These are phyloP conservation scores for Claviceps purpurea DNA, from an alignment of 2,329 filamentous ascomycete genomes.

Conservation along the genomic window DNA sequence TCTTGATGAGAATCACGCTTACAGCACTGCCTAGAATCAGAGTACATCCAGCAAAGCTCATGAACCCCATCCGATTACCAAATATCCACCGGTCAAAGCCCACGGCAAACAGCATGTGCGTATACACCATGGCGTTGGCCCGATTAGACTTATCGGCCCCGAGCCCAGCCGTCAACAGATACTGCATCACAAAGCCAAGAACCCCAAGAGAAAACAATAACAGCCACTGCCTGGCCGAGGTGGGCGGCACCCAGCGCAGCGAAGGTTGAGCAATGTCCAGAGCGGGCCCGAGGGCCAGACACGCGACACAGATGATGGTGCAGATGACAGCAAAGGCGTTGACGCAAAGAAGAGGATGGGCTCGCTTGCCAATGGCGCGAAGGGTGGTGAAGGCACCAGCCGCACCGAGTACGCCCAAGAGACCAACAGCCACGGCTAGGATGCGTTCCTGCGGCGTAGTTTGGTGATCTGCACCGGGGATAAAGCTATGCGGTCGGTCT, in stretches of 20 bases:
- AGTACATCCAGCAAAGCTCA: slow-evolving; percentile 36
- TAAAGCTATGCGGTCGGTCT: background rate
- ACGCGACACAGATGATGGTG: slow-evolving; percentile 50
- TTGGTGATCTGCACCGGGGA: slow-evolving; percentile 22
- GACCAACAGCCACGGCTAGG: slow-evolving; percentile 53
- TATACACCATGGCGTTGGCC: slow-evolving; percentile 45
- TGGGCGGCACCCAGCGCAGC: slow-evolving; percentile 29
- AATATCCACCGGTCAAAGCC: slow-evolving; percentile 40
- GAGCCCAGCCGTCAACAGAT: slow-evolving; percentile 66
- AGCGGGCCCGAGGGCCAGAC: slow-evolving; percentile 39
- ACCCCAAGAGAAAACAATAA: slow-evolving; percentile 55
- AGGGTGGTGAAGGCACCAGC: slow-evolving; percentile 64
- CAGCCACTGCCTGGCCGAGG: slow-evolving; percentile 42
- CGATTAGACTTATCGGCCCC: slow-evolving; percentile 53
- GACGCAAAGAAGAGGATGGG: slow-evolving; percentile 71
- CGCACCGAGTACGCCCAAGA: slow-evolving; percentile 66
- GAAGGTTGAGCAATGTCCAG: slow-evolving; percentile 31
- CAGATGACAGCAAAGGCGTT: slow-evolving; percentile 70
- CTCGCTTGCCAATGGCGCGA: slow-evolving; percentile 64
- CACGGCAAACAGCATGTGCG: slow-evolving; percentile 43
- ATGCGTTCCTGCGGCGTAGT: slow-evolving; percentile 51
- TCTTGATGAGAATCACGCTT: slow-evolving; percentile 34
- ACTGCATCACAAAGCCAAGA: slow-evolving; percentile 75
- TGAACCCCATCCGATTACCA: slow-evolving; percentile 33
- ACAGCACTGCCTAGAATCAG: slow-evolving; percentile 41